phyloP scores from a whole-genome alignment of 2,329 filamentous ascomycete genomes.

The Fusarium sp. region DNA sequence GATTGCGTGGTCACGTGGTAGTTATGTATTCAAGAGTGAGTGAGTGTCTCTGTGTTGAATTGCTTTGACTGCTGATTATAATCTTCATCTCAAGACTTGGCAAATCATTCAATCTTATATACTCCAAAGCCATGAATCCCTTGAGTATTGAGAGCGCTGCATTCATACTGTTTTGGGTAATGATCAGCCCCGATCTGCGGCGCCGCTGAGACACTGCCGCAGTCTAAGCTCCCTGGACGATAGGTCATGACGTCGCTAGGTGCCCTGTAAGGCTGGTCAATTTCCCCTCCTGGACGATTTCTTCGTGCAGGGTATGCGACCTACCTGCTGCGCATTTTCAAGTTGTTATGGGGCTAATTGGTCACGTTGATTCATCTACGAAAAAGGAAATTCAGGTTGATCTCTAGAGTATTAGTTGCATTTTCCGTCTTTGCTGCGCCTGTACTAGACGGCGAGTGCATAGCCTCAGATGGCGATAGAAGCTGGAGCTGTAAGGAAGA shows the following conservation, averaged over 20 bases:
- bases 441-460: not conserved
- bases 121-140: not conserved
- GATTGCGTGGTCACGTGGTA: no score
- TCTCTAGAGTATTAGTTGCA: not conserved
- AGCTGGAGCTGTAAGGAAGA: no score
- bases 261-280: slow-evolving; percentile 19
- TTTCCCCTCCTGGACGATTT: not conserved
- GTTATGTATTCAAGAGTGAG: not conserved
- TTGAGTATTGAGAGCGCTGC: slow-evolving; percentile 5
- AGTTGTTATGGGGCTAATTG: not conserved
- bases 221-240: slow-evolving; percentile 10
- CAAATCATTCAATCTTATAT: slow-evolving; percentile 15
- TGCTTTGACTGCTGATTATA: not conserved
- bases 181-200: not conserved
- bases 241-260: slow-evolving; percentile 6
- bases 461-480: not conserved
- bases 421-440: not conserved
- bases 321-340: not conserved
- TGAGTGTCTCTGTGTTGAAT: not conserved
- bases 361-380: not conserved
- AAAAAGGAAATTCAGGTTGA: not conserved
- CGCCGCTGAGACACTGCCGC: slow-evolving; percentile 21
- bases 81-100: not conserved
- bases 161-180: slow-evolving; percentile 12
- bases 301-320: not conserved